A percentile compares a stretch with the other conserved stretches of the same genome.
Evolutionary conservation across 345 rosid species (phyloP).

Genomic region (Eucalyptus brandiana): DNA sequence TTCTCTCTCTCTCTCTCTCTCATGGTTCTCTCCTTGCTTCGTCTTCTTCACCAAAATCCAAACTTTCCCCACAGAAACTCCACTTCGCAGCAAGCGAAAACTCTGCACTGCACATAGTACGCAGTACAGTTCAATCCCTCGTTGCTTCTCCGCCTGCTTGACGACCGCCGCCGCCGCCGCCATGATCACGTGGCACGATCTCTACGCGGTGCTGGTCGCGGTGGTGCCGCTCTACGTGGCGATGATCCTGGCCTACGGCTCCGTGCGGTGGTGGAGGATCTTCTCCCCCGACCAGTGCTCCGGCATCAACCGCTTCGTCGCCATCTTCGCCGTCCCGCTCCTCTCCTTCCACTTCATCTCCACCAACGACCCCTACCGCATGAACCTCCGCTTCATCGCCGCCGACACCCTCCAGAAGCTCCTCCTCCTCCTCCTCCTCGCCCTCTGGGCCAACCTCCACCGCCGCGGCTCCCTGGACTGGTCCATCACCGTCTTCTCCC

Average conservation of each 20-base stretch:
- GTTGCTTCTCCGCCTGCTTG: too few species aligned
- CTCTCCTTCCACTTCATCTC: conserved; percentile 96
- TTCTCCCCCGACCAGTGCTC: conserved; percentile 95
- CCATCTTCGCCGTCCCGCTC: conserved; percentile 88
- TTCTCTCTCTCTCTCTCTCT: not conserved
- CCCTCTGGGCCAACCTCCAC: conserved; percentile 49
- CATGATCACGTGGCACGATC: conserved; percentile 70
- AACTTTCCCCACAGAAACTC: not conserved
- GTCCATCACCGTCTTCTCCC: conserved; percentile 89
- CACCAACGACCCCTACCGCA: conserved; percentile 59
- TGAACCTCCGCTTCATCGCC: conserved; percentile 84
- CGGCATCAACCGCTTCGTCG: conserved; percentile 94
- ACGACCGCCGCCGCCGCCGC: not conserved
- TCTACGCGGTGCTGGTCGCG: conserved; percentile 85
- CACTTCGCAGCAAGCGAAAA: not conserved
- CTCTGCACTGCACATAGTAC: not conserved
- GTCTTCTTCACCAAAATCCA: not conserved
- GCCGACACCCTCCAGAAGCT: conserved; percentile 88
- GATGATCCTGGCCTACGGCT: conserved; percentile 89
- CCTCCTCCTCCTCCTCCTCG: conserved; percentile 51
- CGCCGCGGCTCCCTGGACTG: conserved; percentile 71
- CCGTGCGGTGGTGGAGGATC: conserved; percentile 97
- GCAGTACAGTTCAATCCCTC: not conserved
- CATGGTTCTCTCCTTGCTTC: not conserved
- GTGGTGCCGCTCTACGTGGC: conserved; percentile 90